Evolutionary conservation across 192 early-diverging fungal genomes (phyloP), one percentile per base, ranked within the genome.

Genomic region (Kappamyces sp.): DNA sequence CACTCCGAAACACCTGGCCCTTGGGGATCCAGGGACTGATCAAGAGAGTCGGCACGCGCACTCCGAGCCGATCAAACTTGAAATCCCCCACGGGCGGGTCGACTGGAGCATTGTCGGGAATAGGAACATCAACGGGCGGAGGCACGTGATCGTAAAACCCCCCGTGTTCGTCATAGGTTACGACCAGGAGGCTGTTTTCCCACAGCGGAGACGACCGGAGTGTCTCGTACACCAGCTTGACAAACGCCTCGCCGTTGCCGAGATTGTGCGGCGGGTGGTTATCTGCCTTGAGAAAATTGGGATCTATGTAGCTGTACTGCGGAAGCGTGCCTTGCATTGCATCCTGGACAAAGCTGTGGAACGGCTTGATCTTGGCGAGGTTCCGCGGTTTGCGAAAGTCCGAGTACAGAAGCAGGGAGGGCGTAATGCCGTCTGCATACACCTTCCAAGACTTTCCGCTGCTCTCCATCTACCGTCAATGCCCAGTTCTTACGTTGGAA

Each of bases 111-210:
- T 31, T 57, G 60, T 79, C 77, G 47, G 77, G 73, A 43, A 41
- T 66, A 5, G 77, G 77, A 30, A 80, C 65, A 15, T 52, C 53
- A 11, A 48, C 45, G 49, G 77, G 77, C 9, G 77, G 64, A n/a
- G 66, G 46, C 3, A 72, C 71, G 52, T 76, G 74, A 52, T 79
- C 77, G 32, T 68, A 72, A 52, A 63, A 77, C 9, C 71, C 71
- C 45, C 74, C 78, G 57, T 79, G 69, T 47, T 79, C 78, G 55
- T 80, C 78, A 35, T 66, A 77, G 45, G 72, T 80, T 29, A 80
- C 45, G 36, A 80, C 43, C 47, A 76, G 64, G 22, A 67, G 47
- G 15, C 64, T 72, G 12, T 64, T 33, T 7, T 80, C 59, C 78
- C 78, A 80, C 35, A 74, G 72, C 3, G 69, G 68, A 6, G 65